These are phyloP conservation scores for Phialophora macrospora DNA, from an alignment of 2,329 filamentous ascomycete species.

Conservation along the genomic window DNA sequence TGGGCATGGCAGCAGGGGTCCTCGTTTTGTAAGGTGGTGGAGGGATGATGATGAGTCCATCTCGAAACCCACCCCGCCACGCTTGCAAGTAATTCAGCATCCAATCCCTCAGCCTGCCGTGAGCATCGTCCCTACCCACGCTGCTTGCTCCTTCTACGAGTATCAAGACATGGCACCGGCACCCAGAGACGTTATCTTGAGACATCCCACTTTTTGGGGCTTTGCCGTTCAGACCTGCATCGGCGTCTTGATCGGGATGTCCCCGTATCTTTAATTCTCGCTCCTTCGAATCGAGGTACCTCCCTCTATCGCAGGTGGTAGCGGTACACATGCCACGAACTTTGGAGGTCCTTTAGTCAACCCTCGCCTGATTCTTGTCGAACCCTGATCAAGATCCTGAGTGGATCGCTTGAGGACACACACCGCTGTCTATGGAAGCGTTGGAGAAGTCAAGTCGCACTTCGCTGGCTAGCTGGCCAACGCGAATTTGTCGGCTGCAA, in stretches of 20 bases:
- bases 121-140: conserved; percentile 2
- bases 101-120: conserved; percentile 12
- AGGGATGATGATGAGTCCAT: conserved; percentile 14
- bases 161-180: neutral
- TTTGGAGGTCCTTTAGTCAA: conserved; percentile 19
- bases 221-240: conserved; percentile 4
- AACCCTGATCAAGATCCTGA: conserved; percentile 21
- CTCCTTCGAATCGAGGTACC: conserved; percentile 14
- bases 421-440: conserved; percentile 17
- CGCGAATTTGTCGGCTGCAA: conserved; percentile 24
- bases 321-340: conserved; percentile 22
- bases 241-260: conserved; percentile 5
- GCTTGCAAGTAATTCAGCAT: neutral
- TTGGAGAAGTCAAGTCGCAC: conserved; percentile 9
- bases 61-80: conserved; percentile 8
- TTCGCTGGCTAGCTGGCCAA: conserved; percentile 6
- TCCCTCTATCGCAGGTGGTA: conserved; percentile 4
- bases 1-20: conserved; percentile 17
- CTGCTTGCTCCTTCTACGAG: conserved; percentile 6
- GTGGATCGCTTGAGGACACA: conserved; percentile 26
- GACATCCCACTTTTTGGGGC: conserved; percentile 21
- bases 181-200: conserved; percentile 11
- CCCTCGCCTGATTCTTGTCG: conserved; percentile 3
- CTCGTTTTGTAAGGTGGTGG: conserved; percentile 11
- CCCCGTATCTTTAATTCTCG: conserved; percentile 3